Evolutionary conservation across 1,284 basidiomycete genomes (phyloP).

Genomic region (Somion occarium): DNA sequence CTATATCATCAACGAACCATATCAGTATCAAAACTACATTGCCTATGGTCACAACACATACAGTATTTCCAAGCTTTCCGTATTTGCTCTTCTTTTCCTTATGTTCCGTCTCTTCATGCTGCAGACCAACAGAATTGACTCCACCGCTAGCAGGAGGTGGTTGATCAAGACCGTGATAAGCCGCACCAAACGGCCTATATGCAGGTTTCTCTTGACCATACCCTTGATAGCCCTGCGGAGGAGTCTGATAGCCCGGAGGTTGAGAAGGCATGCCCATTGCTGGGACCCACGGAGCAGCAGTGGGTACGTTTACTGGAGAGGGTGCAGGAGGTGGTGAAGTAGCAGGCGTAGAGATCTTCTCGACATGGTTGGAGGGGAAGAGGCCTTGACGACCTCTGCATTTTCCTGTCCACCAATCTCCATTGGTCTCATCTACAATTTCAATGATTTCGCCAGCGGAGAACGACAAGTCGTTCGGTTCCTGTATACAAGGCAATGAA

Average conservation of each 20-base stretch:
- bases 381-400: conserved; percentile 53
- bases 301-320: conserved; percentile 17
- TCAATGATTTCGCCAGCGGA: conserved; percentile 53
- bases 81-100: conserved; percentile 57
- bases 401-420: conserved; percentile 64
- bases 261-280: not conserved
- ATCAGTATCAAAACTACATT: not conserved
- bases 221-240: conserved; percentile 4
- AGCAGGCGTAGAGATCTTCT: conserved; percentile 34
- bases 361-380: conserved; percentile 61
- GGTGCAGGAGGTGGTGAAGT: conserved; percentile 10
- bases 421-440: conserved; percentile 53
- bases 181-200: conserved; percentile 35
- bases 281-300: conserved; percentile 17
- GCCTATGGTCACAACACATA: conserved; percentile 27
- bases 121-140: conserved; percentile 26
- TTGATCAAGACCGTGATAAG: conserved; percentile 28
- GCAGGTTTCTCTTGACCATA: conserved; percentile 23
- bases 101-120: conserved; percentile 26
- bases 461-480: conserved; percentile 58
- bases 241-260: not conserved
- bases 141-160: conserved; percentile 32
- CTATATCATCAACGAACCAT: no score
- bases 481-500: conserved; percentile 32
- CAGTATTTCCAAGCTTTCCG: conserved; percentile 54